phyloP scores from a whole-genome alignment of 768 basidiomycete species.

The Lactarius akahatsu region DNA sequence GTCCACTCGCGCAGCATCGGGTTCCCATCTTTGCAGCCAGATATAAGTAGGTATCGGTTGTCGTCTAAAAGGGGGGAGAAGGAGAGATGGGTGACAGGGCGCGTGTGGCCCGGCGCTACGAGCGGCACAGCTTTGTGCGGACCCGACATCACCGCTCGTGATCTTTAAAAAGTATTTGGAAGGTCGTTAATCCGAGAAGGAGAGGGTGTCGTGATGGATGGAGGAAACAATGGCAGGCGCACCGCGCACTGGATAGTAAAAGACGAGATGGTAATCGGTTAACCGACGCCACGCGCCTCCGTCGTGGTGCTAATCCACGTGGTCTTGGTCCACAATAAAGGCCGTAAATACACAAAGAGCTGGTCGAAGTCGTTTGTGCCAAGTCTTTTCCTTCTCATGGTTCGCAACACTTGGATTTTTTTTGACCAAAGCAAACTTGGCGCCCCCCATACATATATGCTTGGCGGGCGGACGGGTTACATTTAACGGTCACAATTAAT shows the following conservation, averaged over 20 bases:
- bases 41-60: constrained; percentile 84
- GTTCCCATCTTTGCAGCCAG: constrained; percentile 98
- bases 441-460: no score
- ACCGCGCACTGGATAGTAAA: constrained; percentile 34
- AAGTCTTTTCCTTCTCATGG: no score
- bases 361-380: no score
- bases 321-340: neutral
- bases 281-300: constrained; percentile 11
- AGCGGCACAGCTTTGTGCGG: constrained; percentile 64
- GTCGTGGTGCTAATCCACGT: constrained; percentile 8
- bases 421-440: no score
- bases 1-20: constrained; percentile 97
- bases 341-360: no score
- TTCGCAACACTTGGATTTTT: no score
- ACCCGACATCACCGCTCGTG: constrained; percentile 21
- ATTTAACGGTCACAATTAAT: no score
- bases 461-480: no score
- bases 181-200: constrained; percentile 12
- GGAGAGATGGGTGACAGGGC: constrained; percentile 90
- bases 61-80: constrained; percentile 88
- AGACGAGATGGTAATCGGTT: constrained; percentile 3
- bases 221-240: constrained; percentile 31
- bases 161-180: constrained; percentile 10
- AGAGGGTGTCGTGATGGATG: constrained; percentile 22
- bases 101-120: constrained; percentile 82